phyloP scores from a whole-genome alignment of 176 grass and related monocot genomes.

The Bonia amplexicaulis region DNA sequence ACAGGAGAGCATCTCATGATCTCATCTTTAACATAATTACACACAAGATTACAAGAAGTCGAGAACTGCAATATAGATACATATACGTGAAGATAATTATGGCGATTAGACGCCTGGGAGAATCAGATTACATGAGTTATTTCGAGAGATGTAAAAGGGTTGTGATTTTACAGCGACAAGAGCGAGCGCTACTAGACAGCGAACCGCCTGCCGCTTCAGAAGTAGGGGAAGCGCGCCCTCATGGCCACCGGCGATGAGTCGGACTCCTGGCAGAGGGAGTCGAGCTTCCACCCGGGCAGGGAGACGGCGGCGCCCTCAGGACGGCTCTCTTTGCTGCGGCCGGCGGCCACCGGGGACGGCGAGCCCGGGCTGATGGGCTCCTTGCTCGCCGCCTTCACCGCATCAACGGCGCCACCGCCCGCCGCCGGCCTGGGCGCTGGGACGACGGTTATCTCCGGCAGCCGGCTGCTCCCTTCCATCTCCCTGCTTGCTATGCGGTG shows the following conservation, averaged over 20 bases:
- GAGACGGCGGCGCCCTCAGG: neutral
- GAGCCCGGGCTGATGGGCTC: constrained; percentile 43
- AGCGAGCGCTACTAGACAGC: neutral
- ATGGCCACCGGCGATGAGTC: constrained; percentile 19
- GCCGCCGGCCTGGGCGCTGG: neutral
- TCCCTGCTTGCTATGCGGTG: neutral
- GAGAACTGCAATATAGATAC: neutral
- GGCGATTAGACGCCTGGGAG: neutral
- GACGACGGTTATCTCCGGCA: constrained; percentile 32
- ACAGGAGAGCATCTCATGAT: neutral
- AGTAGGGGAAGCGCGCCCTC: constrained; percentile 50
- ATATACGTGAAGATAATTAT: neutral
- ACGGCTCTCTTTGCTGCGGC: neutral
- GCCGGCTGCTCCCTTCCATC: constrained; percentile 35
- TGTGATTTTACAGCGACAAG: neutral
- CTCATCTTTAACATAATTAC: neutral
- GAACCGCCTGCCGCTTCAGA: constrained; percentile 27
- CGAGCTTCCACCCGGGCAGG: constrained; percentile 77
- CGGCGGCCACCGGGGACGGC: constrained; percentile 2
- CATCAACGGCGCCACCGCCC: neutral
- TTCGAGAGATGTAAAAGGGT: neutral
- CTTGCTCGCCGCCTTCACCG: constrained; percentile 17
- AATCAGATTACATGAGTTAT: neutral
- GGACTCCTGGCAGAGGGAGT: constrained; percentile 56
- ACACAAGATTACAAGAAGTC: neutral